Percentiles rank a stretch among this genome's conserved stretches.
Evolutionary conservation across 2,329 filamentous ascomycete genomes (phyloP).

Genomic region (Endoconidiophora polonica): DNA sequence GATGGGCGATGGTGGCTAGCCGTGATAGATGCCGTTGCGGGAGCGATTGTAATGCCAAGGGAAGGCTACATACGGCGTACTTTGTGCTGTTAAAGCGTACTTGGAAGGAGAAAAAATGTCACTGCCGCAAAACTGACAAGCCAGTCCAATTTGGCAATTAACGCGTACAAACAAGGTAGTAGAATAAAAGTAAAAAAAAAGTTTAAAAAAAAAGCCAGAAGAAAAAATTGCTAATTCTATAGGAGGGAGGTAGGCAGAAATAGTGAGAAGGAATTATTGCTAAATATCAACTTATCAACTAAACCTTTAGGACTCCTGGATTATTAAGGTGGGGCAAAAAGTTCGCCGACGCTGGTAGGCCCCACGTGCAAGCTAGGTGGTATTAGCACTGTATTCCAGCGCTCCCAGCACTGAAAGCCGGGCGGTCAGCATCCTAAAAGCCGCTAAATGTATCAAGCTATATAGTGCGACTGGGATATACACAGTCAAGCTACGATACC

Average conservation of each 20-base stretch:
- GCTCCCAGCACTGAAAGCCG: too few species aligned
- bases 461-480: too few species aligned
- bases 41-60: too few species aligned
- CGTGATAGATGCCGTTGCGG: too few species aligned
- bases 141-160: background rate
- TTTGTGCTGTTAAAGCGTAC: too few species aligned
- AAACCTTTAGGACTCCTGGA: background rate
- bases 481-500: too few species aligned
- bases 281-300: background rate
- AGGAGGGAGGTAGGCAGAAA: background rate
- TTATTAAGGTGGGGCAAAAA: background rate
- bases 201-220: background rate
- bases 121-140: background rate
- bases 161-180: background rate
- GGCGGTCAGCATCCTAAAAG: too few species aligned
- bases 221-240: background rate
- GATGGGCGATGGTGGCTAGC: too few species aligned
- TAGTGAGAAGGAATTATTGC: background rate
- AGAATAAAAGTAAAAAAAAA: background rate
- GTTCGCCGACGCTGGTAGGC: background rate
- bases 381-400: background rate
- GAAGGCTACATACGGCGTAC: too few species aligned
- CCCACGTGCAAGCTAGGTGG: background rate
- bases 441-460: too few species aligned
- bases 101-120: background rate